Conservation (phyloP, 2,329 filamentous ascomycete species). For the Tetracladium maxilliforme region DNA sequence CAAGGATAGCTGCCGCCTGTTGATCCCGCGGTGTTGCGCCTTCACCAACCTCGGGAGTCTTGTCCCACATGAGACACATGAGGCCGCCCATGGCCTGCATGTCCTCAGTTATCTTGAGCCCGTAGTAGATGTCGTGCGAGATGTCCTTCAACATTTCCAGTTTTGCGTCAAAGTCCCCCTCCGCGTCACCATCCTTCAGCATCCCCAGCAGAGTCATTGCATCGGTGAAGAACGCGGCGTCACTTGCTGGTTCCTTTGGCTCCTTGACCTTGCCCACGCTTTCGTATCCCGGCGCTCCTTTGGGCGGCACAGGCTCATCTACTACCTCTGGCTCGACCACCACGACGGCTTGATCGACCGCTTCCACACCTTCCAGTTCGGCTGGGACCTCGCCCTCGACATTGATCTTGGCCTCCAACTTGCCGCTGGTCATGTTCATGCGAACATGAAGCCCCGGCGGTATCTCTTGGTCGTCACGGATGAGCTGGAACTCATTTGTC, state of each 20-base stretch:
- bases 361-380: conserved; percentile 29
- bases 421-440: conserved; percentile 46
- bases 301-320: conserved; percentile 22
- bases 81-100: conserved; percentile 35
- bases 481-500: conserved; percentile 47
- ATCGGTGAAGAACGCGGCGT: conserved; percentile 20
- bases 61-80: conserved; percentile 35
- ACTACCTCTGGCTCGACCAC: conserved; percentile 29
- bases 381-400: conserved; percentile 29
- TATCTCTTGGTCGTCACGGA: conserved; percentile 50
- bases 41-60: conserved; percentile 9
- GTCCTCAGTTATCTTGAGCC: conserved; percentile 45
- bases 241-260: conserved; percentile 21
- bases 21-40: conserved; percentile 15
- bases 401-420: conserved; percentile 52
- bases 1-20: conserved; percentile 40
- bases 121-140: conserved; percentile 57
- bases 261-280: conserved; percentile 39
- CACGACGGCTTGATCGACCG: conserved; percentile 34
- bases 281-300: conserved; percentile 40
- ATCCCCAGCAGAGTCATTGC: conserved; percentile 34
- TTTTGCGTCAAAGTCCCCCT: conserved; percentile 6
- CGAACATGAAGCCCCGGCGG: conserved; percentile 52
- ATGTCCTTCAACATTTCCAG: conserved; percentile 46
- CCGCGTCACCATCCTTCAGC: conserved; percentile 12